These are phyloP conservation scores for Rubus idaeus DNA, from an alignment of 306 rosid genomes.

Conservation along the genomic window DNA sequence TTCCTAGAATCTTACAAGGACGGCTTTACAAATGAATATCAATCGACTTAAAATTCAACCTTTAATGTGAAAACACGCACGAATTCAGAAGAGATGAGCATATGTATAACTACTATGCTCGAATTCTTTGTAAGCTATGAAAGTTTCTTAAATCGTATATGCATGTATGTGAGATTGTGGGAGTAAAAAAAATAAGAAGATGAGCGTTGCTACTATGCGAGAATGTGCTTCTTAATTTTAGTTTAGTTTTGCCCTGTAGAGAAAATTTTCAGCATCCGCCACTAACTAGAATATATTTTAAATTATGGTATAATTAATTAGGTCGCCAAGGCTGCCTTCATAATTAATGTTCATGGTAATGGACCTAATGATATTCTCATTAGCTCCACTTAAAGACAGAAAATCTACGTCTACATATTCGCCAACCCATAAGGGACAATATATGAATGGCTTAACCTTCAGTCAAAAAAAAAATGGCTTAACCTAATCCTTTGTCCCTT, in stretches of 20 bases:
- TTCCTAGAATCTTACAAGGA: slow-evolving; percentile 11
- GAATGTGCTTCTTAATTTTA: neutral
- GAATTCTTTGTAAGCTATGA: too few relatives aligned
- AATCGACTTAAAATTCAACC: neutral
- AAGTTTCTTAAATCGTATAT: too few relatives aligned
- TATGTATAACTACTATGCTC: too few relatives aligned
- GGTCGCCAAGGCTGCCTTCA: neutral
- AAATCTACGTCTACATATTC: slow-evolving; percentile 11
- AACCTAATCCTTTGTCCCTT: slow-evolving; percentile 32
- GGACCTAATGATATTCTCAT: slow-evolving; percentile 21
- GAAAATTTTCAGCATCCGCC: neutral
- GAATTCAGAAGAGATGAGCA: neutral
- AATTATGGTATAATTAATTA: neutral
- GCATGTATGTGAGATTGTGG: neutral
- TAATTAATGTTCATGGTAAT: slow-evolving; percentile 10
- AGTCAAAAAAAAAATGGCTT: too few relatives aligned
- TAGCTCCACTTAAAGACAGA: slow-evolving; percentile 28
- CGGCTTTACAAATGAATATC: neutral
- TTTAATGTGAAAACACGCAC: neutral
- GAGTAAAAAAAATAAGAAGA: too few relatives aligned
- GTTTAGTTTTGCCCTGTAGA: neutral
- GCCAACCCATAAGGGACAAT: slow-evolving; percentile 10
- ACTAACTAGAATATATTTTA: too few relatives aligned
- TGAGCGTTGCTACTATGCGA: too few relatives aligned
- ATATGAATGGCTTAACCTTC: slow-evolving; percentile 11